Base-by-base conservation (phyloP, 805 yeast species). In the Nakazawaea ernobii region DNA sequence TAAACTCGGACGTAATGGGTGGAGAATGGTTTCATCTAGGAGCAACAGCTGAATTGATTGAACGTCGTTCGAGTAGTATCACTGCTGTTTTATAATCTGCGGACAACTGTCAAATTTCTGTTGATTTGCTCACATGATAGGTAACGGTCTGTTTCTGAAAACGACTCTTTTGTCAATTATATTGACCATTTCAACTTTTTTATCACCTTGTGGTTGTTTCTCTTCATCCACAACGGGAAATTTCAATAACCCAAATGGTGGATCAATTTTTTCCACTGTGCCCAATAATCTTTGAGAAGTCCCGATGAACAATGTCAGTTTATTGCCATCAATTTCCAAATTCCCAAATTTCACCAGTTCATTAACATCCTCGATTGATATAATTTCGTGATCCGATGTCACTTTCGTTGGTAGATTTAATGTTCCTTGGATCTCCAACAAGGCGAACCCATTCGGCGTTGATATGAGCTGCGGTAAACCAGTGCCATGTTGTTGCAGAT, bases 351-450 rank as follows among this genome's bases (percentile, higher is more conserved):
- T 66, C 3, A 81, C 75, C 0, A 81, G 82, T 42, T 77, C 57
- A 30, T n/a, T 28, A 8, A 40, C 32, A 5, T 29, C 42, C 13
- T 48, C 45, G 9, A 35, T 14, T 14, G 37, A 27, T 10, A 30
- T 28, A 9, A 28, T 15, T n/a, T 32, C 47, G 24, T 39, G 42
- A 33, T 38, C 41, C 7, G 29, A 35, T 3, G n/a, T 40, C n/a
- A 11, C 66, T 58, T 39, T 60, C 57, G 6, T 49, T 0, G 83
- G 82, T 3, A 81, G 58, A 48, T 79, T 77, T 35, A 85, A 60
- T 32, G 81, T 87, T 8, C 94, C 94, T 58, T 85, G 94, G 15
- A 85, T 84, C 59, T 85, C 94, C 15, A 85, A 51, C 14, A 85
- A 55, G 2, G 77, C 71, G 38, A 80, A 71, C 1, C 92, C 94